Evolutionary conservation across 306 rosid species (phyloP).

Genomic region (Hylodesmum podocarpum): DNA sequence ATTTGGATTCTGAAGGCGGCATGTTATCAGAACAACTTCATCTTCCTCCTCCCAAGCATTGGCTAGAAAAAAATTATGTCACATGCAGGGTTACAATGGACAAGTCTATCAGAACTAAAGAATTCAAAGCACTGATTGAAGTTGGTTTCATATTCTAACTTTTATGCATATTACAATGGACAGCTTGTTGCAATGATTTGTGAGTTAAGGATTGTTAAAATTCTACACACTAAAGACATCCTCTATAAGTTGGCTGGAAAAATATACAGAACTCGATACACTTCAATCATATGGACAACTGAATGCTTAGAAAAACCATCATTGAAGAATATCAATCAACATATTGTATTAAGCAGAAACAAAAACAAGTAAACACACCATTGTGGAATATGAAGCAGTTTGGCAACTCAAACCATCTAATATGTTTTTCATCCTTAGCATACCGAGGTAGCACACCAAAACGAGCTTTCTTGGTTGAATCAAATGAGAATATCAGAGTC

Average conservation of each 20-base stretch:
- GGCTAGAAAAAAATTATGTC: constrained; percentile 39
- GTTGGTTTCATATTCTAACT: neutral
- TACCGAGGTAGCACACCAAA: constrained; percentile 94
- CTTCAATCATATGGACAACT: neutral
- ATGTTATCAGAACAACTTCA: constrained; percentile 87
- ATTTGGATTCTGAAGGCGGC: constrained; percentile 73
- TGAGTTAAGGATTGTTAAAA: neutral
- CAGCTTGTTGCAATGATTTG: constrained; percentile 1
- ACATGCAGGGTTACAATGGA: constrained; percentile 29
- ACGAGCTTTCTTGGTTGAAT: constrained; percentile 81
- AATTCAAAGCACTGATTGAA: constrained; percentile 8
- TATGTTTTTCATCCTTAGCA: constrained; percentile 78
- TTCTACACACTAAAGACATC: neutral
- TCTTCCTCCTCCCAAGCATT: constrained; percentile 99
- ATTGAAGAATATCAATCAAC: constrained; percentile 16
- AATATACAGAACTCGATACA: neutral
- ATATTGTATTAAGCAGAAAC: neutral
- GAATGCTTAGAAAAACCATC: neutral
- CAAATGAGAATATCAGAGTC: constrained; percentile 74
- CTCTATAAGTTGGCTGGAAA: neutral
- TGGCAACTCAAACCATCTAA: constrained; percentile 96
- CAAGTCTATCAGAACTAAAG: neutral
- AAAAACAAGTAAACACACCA: constrained; percentile 48
- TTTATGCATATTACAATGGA: neutral
- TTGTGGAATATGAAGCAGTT: constrained; percentile 97